Percentiles rank a stretch among this genome's conserved stretches.
phyloP scores from a whole-genome alignment of 2,329 filamentous ascomycete genomes.

The Hypoxylon sp. region DNA sequence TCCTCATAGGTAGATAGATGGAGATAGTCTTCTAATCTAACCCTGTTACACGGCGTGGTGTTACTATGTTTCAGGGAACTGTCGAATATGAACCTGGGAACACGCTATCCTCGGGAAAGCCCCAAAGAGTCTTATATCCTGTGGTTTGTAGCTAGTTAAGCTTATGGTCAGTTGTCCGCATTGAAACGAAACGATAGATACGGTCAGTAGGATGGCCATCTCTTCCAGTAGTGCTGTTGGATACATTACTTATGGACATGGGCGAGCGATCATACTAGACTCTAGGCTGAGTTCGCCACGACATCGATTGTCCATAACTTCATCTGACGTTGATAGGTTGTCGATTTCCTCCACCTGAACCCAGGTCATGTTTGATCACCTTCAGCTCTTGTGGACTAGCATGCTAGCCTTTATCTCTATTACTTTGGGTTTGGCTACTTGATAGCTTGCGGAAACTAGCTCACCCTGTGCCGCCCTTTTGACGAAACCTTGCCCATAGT shows the following conservation, averaged over 20 bases:
- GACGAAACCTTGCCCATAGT: not conserved
- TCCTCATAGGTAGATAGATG: not conserved
- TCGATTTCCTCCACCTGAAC: not conserved
- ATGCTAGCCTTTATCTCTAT: conserved; percentile 1
- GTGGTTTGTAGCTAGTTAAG: not conserved
- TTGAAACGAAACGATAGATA: not conserved
- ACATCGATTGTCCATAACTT: not conserved
- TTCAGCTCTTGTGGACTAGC: not conserved
- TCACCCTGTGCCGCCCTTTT: not conserved
- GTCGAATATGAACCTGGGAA: not conserved
- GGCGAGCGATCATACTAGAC: not conserved
- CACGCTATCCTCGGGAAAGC: not conserved
- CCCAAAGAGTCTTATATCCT: not conserved
- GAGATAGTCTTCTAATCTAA: not conserved
- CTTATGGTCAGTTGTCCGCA: not conserved
- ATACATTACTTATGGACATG: not conserved
- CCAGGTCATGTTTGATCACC: not conserved
- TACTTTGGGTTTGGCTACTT: not conserved
- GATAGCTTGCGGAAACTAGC: not conserved
- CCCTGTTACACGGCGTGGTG: not conserved
- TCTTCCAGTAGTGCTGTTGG: conserved; percentile 9
- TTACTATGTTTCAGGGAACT: not conserved
- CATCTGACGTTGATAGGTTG: conserved; percentile 12
- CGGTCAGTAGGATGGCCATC: not conserved
- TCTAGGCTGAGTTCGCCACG: not conserved